phyloP scores from a whole-genome alignment of 1,139 yeast species.

The Hemisphaericaspora subhashii region DNA sequence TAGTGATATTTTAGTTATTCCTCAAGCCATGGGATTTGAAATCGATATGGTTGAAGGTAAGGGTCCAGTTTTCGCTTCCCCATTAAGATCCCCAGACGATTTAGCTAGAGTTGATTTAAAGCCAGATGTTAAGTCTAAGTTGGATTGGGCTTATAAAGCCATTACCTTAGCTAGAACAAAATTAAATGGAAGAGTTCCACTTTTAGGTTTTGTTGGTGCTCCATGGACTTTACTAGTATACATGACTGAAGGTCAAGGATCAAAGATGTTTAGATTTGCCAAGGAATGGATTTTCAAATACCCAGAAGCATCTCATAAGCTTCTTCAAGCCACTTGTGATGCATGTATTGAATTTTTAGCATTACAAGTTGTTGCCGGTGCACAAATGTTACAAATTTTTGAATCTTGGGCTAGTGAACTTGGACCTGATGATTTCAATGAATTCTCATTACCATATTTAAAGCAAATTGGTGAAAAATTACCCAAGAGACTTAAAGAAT shows the following conservation, averaged over 20 bases:
- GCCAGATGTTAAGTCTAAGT: conserved; percentile 70
- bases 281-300: conserved; percentile 88
- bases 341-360: conserved; percentile 92
- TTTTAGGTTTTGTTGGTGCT: conserved; percentile 94
- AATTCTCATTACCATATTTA: conserved; percentile 86
- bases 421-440: conserved; percentile 83
- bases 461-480: conserved; percentile 70
- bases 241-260: conserved; percentile 98
- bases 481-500: conserved; percentile 66
- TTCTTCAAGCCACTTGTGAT: conserved; percentile 79
- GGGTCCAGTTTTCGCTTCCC: conserved; percentile 92
- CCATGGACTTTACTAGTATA: conserved; percentile 97
- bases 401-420: conserved; percentile 99
- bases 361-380: conserved; percentile 95
- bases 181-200: conserved; percentile 86
- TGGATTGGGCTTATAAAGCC: conserved; percentile 94
- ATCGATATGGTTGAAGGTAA: conserved; percentile 93
- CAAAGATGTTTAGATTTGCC: conserved; percentile 85
- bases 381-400: conserved; percentile 94
- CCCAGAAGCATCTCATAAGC: conserved; percentile 68
- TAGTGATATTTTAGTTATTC: conserved; percentile 91
- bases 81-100: conserved; percentile 75
- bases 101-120: conserved; percentile 56
- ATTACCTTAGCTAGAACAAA: conserved; percentile 83
- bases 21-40: conserved; percentile 97